Conservation (phyloP, 2,329 filamentous ascomycete species). For the Byssoonygena ceratinophila region DNA sequence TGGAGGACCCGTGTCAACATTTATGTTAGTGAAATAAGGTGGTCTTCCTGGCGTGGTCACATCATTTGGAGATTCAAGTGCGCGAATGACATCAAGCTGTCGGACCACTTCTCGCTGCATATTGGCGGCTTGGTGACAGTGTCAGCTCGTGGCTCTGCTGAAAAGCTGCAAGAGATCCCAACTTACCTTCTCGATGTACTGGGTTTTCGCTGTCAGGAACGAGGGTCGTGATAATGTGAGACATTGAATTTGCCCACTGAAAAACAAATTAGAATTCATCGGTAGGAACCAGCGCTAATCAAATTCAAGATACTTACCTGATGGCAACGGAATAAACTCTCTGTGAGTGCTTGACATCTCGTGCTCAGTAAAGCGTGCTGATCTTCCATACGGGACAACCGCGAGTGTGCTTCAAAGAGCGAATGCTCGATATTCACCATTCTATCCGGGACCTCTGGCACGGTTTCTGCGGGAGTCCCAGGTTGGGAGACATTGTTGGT, state of each 20-base stretch:
- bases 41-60: conserved; percentile 53
- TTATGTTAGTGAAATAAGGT: conserved; percentile 52
- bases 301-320: conserved; percentile 40
- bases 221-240: conserved; percentile 61
- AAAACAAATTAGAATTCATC: conserved; percentile 13
- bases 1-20: conserved; percentile 58
- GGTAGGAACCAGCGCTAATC: not conserved
- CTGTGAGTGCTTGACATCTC: conserved; percentile 71
- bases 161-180: conserved; percentile 1
- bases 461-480: conserved; percentile 72
- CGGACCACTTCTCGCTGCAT: conserved; percentile 55
- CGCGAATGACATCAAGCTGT: conserved; percentile 49
- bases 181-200: conserved; percentile 71
- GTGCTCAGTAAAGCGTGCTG: conserved; percentile 65
- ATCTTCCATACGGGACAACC: conserved; percentile 75
- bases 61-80: conserved; percentile 54
- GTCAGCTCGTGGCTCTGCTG: not conserved
- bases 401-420: conserved; percentile 65
- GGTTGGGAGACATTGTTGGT: conserved; percentile 62
- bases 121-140: conserved; percentile 34
- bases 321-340: conserved; percentile 64
- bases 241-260: conserved; percentile 76
- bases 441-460: conserved; percentile 69
- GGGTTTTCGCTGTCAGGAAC: conserved; percentile 65
- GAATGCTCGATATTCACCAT: conserved; percentile 67